Evolutionary conservation across 2,329 filamentous ascomycete genomes (phyloP).

Genomic region (Sporothrix euskadiensis): DNA sequence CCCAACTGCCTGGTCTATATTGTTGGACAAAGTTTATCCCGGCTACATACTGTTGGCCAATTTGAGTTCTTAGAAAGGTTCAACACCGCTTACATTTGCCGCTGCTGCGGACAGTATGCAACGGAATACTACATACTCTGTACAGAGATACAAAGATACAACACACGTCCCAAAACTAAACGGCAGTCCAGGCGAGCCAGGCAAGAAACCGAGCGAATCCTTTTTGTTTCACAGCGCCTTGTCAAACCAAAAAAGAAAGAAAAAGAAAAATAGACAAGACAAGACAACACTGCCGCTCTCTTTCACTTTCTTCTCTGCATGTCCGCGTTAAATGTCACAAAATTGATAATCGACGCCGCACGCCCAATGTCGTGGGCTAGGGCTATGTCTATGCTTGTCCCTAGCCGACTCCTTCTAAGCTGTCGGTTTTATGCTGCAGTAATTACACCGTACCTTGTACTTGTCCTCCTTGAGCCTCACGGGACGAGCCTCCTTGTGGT

Average conservation of each 20-base stretch:
- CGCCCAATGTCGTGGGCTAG: neutral
- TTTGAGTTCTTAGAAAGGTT: neutral
- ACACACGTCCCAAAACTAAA: neutral
- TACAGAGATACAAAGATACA: neutral
- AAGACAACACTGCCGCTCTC: neutral
- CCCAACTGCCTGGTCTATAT: neutral
- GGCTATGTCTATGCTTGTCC: neutral
- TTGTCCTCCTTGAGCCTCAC: neutral
- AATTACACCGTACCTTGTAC: neutral
- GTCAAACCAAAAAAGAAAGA: neutral
- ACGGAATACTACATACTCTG: neutral
- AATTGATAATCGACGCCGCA: too few species aligned
- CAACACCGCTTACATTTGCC: neutral
- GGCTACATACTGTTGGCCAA: neutral
- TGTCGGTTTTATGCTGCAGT: neutral
- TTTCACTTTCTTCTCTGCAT: neutral
- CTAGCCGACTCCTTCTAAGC: neutral
- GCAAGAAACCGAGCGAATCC: conserved; percentile 17
- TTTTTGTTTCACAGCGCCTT: conserved; percentile 22
- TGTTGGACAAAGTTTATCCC: neutral
- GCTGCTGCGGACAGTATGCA: neutral
- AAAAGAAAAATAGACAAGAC: too few species aligned
- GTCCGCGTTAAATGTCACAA: neutral
- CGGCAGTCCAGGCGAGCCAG: conserved; percentile 3
- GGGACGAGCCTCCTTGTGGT: neutral